phyloP scores from a whole-genome alignment of 306 rosid species.

The Corylus avellana region DNA sequence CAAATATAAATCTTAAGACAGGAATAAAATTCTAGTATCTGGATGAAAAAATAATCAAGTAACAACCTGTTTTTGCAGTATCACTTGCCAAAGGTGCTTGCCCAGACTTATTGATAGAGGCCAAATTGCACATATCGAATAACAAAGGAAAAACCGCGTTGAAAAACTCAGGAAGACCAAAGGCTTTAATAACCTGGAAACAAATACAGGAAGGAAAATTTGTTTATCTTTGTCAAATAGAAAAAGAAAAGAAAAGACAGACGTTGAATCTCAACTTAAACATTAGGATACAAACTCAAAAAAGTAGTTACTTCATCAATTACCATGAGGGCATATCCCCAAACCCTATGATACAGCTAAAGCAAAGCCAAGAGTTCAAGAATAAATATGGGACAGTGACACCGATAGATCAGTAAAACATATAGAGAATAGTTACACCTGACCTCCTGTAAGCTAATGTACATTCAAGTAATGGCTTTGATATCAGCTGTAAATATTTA shows the following conservation, averaged over 20 bases:
- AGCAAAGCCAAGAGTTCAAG: not conserved
- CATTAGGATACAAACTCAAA: not conserved
- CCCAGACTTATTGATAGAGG: conserved; percentile 37
- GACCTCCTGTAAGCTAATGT: not conserved
- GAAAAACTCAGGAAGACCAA: conserved; percentile 80
- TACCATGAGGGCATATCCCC: not conserved
- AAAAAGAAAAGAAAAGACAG: not conserved
- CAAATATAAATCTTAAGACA: not conserved
- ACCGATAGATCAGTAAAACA: not conserved
- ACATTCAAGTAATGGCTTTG: not conserved
- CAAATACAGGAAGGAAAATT: conserved; percentile 21
- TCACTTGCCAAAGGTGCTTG: conserved; percentile 51
- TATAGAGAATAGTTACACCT: not conserved
- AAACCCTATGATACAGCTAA: not conserved
- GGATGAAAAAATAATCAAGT: conserved; percentile 25
- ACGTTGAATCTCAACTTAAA: not conserved
- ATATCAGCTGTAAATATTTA: not conserved
- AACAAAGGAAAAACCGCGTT: conserved; percentile 64
- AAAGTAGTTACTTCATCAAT: conserved; percentile 2
- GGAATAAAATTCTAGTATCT: conserved; percentile 10
- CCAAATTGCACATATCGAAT: conserved; percentile 58
- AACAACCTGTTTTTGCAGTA: conserved; percentile 62
- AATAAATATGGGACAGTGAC: not conserved
- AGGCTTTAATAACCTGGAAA: conserved; percentile 85
- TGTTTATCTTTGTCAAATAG: conserved; percentile 17